A percentile compares a stretch with the other conserved stretches of the same genome.
Conservation (phyloP, 2,329 filamentous ascomycete species). For the Fusarium pseudoanthophilum region DNA sequence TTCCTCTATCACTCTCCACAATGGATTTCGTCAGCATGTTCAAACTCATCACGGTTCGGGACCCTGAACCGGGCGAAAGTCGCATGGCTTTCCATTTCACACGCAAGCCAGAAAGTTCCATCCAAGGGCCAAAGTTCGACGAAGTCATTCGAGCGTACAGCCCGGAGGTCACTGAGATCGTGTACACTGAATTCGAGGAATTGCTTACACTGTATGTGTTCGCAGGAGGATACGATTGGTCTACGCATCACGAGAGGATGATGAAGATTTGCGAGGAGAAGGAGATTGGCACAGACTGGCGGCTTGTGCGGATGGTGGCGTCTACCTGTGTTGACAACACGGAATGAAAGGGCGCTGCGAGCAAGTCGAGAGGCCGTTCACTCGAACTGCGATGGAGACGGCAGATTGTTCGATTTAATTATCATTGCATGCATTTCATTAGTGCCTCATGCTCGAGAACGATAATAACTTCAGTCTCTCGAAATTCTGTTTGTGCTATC, state of each 20-base stretch:
- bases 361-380: not conserved
- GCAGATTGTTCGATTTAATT: not conserved
- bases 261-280: not conserved
- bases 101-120: not conserved
- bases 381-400: not conserved
- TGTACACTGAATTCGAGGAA: not conserved
- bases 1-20: not conserved
- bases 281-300: not conserved
- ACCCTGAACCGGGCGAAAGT: not conserved
- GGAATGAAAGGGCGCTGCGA: fast-evolving
- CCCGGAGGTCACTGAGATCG: not conserved
- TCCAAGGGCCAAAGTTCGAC: not conserved
- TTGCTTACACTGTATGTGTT: not conserved
- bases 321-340: not conserved
- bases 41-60: too few species aligned
- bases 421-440: too few species aligned
- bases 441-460: not conserved
- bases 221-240: not conserved
- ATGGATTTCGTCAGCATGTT: not conserved
- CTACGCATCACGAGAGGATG: not conserved
- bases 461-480: too few species aligned
- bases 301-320: not conserved
- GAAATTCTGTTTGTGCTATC: not conserved
- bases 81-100: not conserved
- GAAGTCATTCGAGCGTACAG: not conserved